Base-by-base conservation (phyloP, 176 grass and related monocot genomes). In the Triticum dicoccoides region DNA sequence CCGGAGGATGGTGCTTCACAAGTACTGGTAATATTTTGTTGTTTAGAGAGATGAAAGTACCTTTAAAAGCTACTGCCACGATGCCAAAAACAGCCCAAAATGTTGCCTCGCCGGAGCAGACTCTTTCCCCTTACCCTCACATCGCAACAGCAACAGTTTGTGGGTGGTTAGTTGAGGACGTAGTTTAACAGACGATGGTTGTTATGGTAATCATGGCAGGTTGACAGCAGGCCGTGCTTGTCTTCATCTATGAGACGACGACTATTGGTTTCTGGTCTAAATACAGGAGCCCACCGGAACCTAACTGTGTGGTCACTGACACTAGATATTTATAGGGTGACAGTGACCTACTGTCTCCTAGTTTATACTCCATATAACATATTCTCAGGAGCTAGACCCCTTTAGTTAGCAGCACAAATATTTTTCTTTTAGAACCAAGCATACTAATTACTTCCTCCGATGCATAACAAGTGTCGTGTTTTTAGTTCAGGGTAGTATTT, bases 271-370 rank as follows among this genome's bases (percentile, higher is more conserved):
- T 33, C 61, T 34, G 0, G 65, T 21, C 65, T 34, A 77, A 56
- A 61, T 73, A 68, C 11, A n/a, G 35, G 59, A 65, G 47, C 27
- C 65, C 81, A 61, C 5, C 73, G 44, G 6, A 13, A 54, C 89
- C 84, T 56, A 72, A 77, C 20, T 64, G 51, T 64, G 63, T 78
- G 73, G 73, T 65, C 65, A 65, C 65, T 4, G 32, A 51, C 7
- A 14, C 41, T 15, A 49, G n/a, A 64, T 47, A 69, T 73, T 71
- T 8, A 82, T 82, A 70, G 52, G 17, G 34, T 11, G 79, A 86
- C 23, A 90, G 73, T 13, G 88, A 65, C 63, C 12, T 10, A 65
- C 38, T 21, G 0, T 11, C 5, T 59, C 35, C 8, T 64, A 17
- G n/a, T 35, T 13, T 59, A 77, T 11, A 21, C 38, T 18, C 17